Conservation (phyloP, 148 eudicot genomes). For the Cornus florida region DNA sequence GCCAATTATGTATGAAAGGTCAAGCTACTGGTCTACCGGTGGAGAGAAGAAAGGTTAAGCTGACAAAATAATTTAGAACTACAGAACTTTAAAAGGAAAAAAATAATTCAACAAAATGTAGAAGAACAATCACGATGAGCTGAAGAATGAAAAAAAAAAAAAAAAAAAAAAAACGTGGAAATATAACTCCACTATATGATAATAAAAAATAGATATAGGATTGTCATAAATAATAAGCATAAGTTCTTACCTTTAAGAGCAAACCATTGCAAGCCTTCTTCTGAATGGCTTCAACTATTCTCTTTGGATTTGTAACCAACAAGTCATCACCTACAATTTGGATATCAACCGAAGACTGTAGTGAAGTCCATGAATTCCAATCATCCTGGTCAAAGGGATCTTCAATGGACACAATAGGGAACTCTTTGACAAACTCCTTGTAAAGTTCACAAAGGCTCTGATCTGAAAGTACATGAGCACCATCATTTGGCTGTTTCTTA, state of each 20-base stretch:
- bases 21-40: background rate
- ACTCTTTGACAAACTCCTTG: conserved; percentile 81
- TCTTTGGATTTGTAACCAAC: conserved; percentile 94
- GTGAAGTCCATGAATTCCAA: conserved; percentile 88
- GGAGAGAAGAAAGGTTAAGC: background rate
- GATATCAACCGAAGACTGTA: conserved; percentile 81
- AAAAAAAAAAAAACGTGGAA: background rate
- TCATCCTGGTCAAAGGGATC: conserved; percentile 99
- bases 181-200: background rate
- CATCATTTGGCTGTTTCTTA: conserved; percentile 98
- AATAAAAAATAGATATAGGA: background rate
- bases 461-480: conserved; percentile 80
- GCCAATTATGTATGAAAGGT: background rate
- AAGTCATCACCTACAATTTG: conserved; percentile 97
- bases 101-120: background rate
- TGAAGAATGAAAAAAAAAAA: background rate
- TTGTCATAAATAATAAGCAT: background rate
- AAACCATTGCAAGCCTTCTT: conserved; percentile 94
- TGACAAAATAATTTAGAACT: background rate
- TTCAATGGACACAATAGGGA: conserved; percentile 96
- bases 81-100: background rate
- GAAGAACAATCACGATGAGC: background rate
- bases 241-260: conserved; percentile 67
- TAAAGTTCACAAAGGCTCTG: conserved; percentile 80
- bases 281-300: conserved; percentile 80